Conservation (phyloP, 345 rosid species). For the Litchi chinensis region DNA sequence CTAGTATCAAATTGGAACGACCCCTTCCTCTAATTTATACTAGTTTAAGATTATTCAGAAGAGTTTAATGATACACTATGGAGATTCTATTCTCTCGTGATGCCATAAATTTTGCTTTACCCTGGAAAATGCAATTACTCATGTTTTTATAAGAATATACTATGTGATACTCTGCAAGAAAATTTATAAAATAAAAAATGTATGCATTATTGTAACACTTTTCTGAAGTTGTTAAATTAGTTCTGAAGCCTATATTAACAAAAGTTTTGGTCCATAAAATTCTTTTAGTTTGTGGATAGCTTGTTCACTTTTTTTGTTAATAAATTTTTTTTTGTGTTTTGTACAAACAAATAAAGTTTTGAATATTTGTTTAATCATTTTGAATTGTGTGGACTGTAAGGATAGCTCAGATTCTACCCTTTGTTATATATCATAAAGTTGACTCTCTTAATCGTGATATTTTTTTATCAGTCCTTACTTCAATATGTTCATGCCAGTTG, state of each 20-base stretch:
- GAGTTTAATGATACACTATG: neutral
- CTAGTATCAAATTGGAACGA: no score
- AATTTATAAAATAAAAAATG: neutral
- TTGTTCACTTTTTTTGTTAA: no score
- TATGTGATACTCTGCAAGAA: neutral
- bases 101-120: neutral
- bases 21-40: neutral
- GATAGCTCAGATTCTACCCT: neutral
- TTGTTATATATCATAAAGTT: neutral
- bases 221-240: neutral
- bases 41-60: neutral
- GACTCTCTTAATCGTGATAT: neutral
- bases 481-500: neutral
- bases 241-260: no score
- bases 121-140: neutral
- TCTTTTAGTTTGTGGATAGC: no score
- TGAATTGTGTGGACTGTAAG: slow-evolving; percentile 1
- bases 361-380: neutral
- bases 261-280: no score
- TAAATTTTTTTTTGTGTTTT: no score
- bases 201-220: neutral
- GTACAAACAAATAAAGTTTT: neutral
- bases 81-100: neutral
- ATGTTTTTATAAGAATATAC: neutral
- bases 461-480: neutral